Evolutionary conservation across 225 moss, liverwort and hornwort genomes (phyloP).

Genomic region (Neckera pumila): DNA sequence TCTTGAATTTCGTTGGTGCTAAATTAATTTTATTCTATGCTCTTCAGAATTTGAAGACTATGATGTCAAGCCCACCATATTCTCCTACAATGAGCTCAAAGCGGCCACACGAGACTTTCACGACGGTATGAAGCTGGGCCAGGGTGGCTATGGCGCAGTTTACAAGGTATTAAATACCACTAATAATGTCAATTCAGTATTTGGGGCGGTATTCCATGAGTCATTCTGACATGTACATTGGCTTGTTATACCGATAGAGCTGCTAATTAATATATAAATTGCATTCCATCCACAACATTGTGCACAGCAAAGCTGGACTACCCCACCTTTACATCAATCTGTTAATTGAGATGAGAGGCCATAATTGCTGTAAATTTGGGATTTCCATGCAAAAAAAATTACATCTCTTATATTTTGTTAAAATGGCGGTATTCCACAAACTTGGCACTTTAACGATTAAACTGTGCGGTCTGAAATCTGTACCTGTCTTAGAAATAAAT

Average conservation of each 20-base stretch:
- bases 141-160: constrained; percentile 6
- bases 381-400: not conserved
- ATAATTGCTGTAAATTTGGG: not conserved
- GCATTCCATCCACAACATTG: not conserved
- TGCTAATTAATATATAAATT: not conserved
- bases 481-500: too few species aligned
- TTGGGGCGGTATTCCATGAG: not conserved
- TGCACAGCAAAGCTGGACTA: not conserved
- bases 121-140: not conserved
- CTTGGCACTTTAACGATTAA: too few species aligned
- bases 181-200: not conserved
- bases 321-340: not conserved
- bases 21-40: not conserved
- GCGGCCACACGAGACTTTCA: not conserved
- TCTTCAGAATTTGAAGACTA: constrained; percentile 2
- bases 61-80: not conserved
- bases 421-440: too few species aligned
- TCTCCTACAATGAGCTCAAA: not conserved
- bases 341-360: too few species aligned
- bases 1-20: not conserved
- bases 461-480: too few species aligned
- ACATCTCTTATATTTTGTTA: too few species aligned
- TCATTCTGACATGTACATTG: too few species aligned
- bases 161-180: not conserved
- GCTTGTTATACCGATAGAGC: not conserved